phyloP scores from a whole-genome alignment of 352 stramenopile species.

The Pythium dissimile region DNA sequence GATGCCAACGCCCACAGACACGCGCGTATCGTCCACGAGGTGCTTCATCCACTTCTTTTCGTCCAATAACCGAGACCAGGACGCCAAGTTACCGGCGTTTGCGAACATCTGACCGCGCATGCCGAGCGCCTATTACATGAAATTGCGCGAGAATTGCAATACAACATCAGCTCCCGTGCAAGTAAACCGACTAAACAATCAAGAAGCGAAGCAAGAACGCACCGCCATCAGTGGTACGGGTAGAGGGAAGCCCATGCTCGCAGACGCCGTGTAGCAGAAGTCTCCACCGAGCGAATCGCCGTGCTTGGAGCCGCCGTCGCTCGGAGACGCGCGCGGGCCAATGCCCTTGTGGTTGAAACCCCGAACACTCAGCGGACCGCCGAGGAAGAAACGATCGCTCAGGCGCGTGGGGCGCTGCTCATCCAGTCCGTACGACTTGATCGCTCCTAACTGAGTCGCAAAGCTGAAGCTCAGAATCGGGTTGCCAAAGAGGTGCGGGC shows the following conservation, averaged over 20 bases:
- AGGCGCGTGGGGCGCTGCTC: slow-evolving; percentile 79
- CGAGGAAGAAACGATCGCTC: slow-evolving; percentile 91
- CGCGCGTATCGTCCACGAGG: slow-evolving; percentile 80
- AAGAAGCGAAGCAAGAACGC: slow-evolving; percentile 19
- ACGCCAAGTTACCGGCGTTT: slow-evolving; percentile 89
- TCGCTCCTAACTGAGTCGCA: slow-evolving; percentile 65
- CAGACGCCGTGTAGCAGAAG: slow-evolving; percentile 83
- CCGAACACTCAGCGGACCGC: slow-evolving; percentile 84
- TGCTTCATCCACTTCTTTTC: slow-evolving; percentile 91
- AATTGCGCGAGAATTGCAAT: no score
- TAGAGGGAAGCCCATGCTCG: slow-evolving; percentile 84
- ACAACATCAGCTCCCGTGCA: not conserved
- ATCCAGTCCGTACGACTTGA: slow-evolving; percentile 79
- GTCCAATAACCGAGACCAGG: slow-evolving; percentile 78
- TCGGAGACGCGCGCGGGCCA: slow-evolving; percentile 79
- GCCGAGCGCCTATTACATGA: slow-evolving; percentile 58
- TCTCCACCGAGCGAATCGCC: slow-evolving; percentile 89
- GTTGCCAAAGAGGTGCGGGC: slow-evolving; percentile 57
- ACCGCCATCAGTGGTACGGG: slow-evolving; percentile 79
- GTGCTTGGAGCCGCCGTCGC: slow-evolving; percentile 76
- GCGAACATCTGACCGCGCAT: slow-evolving; percentile 87
- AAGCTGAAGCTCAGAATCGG: slow-evolving; percentile 83
- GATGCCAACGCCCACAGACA: slow-evolving; percentile 82
- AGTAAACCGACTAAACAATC: no score
- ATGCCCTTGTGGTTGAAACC: slow-evolving; percentile 91